Conservation (phyloP, 176 grass and related monocot genomes). For the Carex cristatella region DNA sequence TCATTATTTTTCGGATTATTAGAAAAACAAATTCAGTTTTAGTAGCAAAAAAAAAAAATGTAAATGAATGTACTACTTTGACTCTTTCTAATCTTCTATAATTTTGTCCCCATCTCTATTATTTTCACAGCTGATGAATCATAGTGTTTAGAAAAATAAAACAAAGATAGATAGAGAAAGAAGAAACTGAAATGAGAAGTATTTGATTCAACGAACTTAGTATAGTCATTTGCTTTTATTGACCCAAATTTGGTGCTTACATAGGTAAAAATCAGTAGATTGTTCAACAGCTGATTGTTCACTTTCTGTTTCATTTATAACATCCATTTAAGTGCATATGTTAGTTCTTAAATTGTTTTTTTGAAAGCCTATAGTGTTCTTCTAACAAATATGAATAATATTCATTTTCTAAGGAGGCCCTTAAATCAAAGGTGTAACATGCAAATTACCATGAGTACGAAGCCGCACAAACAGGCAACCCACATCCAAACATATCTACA, state of each 20-base stretch:
- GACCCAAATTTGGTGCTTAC: not conserved
- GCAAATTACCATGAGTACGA: slow-evolving; percentile 84
- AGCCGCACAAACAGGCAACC: slow-evolving; percentile 93
- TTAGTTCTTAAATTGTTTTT: not conserved
- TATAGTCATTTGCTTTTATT: not conserved
- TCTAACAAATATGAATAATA: not conserved
- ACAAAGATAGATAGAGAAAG: not conserved
- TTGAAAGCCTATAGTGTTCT: not conserved
- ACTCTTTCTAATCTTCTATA: not conserved
- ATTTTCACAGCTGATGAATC: not conserved
- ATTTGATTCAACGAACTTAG: not conserved
- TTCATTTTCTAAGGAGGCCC: not conserved
- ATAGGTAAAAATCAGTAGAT: not conserved
- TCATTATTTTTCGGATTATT: not conserved
- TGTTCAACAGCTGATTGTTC: not conserved
- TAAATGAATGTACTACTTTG: not conserved
- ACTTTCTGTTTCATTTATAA: not conserved
- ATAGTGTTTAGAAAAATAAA: not conserved
- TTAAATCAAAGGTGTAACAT: slow-evolving; percentile 6
- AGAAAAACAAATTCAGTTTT: not conserved
- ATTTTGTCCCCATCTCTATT: not conserved
- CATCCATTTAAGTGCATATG: not conserved
- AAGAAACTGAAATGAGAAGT: not conserved
- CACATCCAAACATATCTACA: slow-evolving; percentile 99
- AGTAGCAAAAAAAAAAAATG: not conserved